Evolutionary conservation across 1,284 basidiomycete species (phyloP).

Genomic region (Pseudozyma thailandica): DNA sequence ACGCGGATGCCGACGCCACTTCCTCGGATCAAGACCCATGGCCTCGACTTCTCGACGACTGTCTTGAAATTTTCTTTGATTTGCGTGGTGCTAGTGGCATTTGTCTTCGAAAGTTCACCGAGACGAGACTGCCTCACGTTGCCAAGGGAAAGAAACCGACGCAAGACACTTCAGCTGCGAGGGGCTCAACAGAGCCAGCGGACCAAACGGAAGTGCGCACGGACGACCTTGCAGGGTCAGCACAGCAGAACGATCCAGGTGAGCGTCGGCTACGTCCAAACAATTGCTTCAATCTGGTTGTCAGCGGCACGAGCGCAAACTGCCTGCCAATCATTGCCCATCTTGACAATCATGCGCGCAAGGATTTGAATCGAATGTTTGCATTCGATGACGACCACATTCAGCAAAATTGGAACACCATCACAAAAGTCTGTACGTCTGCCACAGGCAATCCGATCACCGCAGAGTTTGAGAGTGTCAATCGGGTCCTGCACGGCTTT

Average conservation of each 20-base stretch:
- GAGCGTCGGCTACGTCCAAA: slow-evolving; percentile 1
- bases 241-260: too few relatives aligned
- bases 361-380: background rate
- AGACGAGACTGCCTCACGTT: background rate
- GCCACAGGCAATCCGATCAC: background rate
- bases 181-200: background rate
- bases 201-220: background rate
- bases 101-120: background rate
- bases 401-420: background rate
- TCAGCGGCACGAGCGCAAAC: background rate
- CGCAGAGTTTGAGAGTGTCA: background rate
- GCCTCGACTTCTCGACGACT: background rate
- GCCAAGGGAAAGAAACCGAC: background rate
- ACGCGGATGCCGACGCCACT: background rate
- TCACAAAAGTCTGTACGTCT: background rate
- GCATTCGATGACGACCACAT: slow-evolving; percentile 1
- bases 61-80: slow-evolving; percentile 7
- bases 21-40: background rate
- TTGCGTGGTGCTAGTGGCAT: slow-evolving; percentile 1
- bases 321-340: background rate
- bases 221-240: too few relatives aligned
- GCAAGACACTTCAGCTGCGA: background rate
- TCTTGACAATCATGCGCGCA: slow-evolving; percentile 1
- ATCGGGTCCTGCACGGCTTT: background rate
- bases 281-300: background rate